Base-by-base conservation (phyloP, 306 rosid species). In the Rubus idaeus region DNA sequence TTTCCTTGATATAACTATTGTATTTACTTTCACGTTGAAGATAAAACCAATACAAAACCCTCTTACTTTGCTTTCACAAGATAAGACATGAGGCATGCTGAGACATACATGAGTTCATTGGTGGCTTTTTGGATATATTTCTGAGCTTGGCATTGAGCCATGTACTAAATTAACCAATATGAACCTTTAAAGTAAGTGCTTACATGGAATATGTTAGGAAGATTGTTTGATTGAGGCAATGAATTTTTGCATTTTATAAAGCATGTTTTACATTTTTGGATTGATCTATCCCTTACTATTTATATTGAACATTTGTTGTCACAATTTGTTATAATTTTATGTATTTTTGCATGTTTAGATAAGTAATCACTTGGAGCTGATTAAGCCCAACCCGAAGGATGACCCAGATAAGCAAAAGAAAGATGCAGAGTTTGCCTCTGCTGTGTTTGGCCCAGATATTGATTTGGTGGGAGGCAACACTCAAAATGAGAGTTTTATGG, bases 281-380 rank as follows among this genome's bases (percentile, higher is more conserved):
- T 50, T 49, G 72, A 75, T 37, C 17, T n/a, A 35, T 44, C 18
- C 45, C n/a, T 16, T 10, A 35, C 4, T 56, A 10, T 55, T 49
- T 20, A 16, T 56, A 14, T 18, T 30, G 35, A 30, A 53, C 50
- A 21, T 20, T 35, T 21, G 56, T 7, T 66, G 26, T 37, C 23
- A 20, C 5, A 12, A 50, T 49, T 41, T 37, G 35, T 44, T 39
- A 39, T 71, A 46, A 21, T 21, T 57, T 39, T 71, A 12, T 56
- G 50, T 52, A 21, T 61, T 42, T 79, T 26, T 61, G 69, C 71
- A 47, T 80, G 50, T 67, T 69, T 79, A 94, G 98, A 87, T 94
- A 88, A 90, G 96, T 83, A 94, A 91, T 85, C 98, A 91, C 88
- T 85, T 91, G 80, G 98, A 94, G 88, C 80, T 94, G 84, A 91